Conservation (phyloP, 2,329 filamentous ascomycete genomes). For the Tolypocladium sp. region DNA sequence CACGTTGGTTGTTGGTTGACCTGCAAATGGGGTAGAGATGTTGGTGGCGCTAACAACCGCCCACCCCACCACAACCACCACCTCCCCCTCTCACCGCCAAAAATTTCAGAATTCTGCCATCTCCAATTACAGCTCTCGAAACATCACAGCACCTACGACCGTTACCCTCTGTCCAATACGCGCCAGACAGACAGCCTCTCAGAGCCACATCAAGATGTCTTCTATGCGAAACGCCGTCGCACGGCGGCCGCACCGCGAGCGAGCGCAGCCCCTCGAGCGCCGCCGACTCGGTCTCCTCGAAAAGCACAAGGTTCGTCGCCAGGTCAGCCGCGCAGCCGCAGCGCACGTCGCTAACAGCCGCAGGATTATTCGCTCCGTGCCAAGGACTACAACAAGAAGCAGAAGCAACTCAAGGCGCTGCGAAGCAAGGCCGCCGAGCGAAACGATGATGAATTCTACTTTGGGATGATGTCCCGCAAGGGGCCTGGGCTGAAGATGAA, state of each 20-base stretch:
- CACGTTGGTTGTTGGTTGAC: neutral
- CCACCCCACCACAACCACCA: neutral
- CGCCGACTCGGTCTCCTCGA: slow-evolving; percentile 85
- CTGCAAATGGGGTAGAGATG: neutral
- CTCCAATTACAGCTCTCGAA: neutral
- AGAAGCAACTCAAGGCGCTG: slow-evolving; percentile 48
- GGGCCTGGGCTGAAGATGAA: slow-evolving; percentile 42
- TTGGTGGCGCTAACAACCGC: neutral
- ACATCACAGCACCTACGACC: neutral
- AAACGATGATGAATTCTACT: slow-evolving; percentile 68
- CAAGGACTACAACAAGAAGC: slow-evolving; percentile 58
- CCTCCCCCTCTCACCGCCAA: slow-evolving; percentile 22
- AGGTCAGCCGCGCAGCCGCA: neutral
- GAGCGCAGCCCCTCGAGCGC: slow-evolving; percentile 77
- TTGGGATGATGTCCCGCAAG: slow-evolving; percentile 56
- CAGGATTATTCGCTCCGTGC: slow-evolving; percentile 58
- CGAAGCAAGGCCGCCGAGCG: slow-evolving; percentile 53
- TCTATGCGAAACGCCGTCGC: slow-evolving; percentile 59
- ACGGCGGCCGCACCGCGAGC: slow-evolving; percentile 80
- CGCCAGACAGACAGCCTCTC: neutral
- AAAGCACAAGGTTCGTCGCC: slow-evolving; percentile 68
- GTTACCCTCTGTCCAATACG: neutral
- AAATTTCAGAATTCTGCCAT: slow-evolving; percentile 27
- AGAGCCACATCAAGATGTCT: slow-evolving; percentile 30
- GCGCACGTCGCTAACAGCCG: slow-evolving; percentile 1